Conservation (phyloP, 164 flowering plant species). For the Warburgia ugandensis region DNA sequence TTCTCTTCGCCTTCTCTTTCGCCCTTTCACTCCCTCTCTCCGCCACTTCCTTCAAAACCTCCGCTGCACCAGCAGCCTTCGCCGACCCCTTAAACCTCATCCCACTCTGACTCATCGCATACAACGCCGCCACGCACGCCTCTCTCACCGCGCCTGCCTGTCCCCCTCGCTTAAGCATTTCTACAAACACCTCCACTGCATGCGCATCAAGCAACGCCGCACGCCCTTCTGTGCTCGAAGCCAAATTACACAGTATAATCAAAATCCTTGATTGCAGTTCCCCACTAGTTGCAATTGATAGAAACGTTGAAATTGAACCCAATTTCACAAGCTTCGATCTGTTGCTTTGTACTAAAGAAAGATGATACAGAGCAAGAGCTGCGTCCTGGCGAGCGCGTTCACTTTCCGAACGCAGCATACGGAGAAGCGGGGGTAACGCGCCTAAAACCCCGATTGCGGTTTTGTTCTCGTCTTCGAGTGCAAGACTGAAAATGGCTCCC, state of each 20-base stretch:
- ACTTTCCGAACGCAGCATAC: constrained; percentile 53
- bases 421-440: constrained; percentile 69
- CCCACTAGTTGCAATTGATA: constrained; percentile 30
- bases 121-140: constrained; percentile 68
- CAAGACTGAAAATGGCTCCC: constrained; percentile 87
- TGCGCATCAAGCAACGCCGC: constrained; percentile 77
- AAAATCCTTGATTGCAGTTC: constrained; percentile 39
- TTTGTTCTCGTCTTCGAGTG: constrained; percentile 79
- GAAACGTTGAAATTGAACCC: constrained; percentile 46
- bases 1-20: constrained; percentile 59
- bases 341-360: constrained; percentile 63
- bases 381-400: constrained; percentile 77
- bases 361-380: constrained; percentile 78
- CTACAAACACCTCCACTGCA: constrained; percentile 60
- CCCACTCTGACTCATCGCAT: constrained; percentile 63
- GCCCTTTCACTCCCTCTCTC: constrained; percentile 60
- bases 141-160: constrained; percentile 51
- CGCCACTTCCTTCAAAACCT: constrained; percentile 57
- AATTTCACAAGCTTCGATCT: constrained; percentile 64
- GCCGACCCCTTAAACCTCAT: constrained; percentile 79
- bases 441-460: constrained; percentile 95
- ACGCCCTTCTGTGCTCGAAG: constrained; percentile 59
- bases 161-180: constrained; percentile 27
- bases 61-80: constrained; percentile 65
- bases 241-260: constrained; percentile 67